A percentile compares a stretch with the other conserved stretches of the same genome.
Evolutionary conservation across 2,329 filamentous ascomycete species (phyloP).

Genomic region (Aquanectria penicillioides): DNA sequence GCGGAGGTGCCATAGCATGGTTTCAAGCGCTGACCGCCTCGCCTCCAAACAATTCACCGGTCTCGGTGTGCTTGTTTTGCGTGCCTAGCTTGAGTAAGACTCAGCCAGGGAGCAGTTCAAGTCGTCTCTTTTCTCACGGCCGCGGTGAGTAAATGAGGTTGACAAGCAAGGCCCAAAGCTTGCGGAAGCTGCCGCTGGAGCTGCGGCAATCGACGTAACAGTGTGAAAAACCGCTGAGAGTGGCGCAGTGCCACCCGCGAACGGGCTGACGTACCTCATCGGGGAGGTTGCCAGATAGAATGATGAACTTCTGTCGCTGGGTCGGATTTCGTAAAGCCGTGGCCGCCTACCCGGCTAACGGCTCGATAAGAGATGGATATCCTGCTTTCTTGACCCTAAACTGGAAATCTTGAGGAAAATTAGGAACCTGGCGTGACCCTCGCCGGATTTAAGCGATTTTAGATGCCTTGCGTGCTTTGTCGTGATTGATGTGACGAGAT

Average conservation of each 20-base stretch:
- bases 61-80: slow-evolving; percentile 14
- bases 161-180: not conserved
- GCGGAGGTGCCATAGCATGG: no score
- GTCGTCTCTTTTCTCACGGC: slow-evolving; percentile 20
- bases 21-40: slow-evolving; percentile 18
- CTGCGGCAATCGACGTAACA: no score
- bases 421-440: not conserved
- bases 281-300: slow-evolving; percentile 1
- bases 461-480: slow-evolving; percentile 12
- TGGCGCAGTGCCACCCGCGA: not conserved
- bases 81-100: slow-evolving; percentile 5
- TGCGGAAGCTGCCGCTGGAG: not conserved
- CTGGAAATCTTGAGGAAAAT: not conserved
- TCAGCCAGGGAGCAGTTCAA: no score
- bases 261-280: not conserved
- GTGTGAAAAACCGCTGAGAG: not conserved
- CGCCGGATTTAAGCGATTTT: not conserved
- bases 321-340: slow-evolving; percentile 11
- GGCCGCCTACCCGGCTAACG: no score
- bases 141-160: slow-evolving; percentile 3
- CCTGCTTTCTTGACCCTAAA: not conserved
- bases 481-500: slow-evolving; percentile 1
- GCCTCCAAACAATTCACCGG: not conserved
- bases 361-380: not conserved
- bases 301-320: not conserved